phyloP scores from a whole-genome alignment of 1,139 yeast species.

The Chernovozyma sophiae-reginae region DNA sequence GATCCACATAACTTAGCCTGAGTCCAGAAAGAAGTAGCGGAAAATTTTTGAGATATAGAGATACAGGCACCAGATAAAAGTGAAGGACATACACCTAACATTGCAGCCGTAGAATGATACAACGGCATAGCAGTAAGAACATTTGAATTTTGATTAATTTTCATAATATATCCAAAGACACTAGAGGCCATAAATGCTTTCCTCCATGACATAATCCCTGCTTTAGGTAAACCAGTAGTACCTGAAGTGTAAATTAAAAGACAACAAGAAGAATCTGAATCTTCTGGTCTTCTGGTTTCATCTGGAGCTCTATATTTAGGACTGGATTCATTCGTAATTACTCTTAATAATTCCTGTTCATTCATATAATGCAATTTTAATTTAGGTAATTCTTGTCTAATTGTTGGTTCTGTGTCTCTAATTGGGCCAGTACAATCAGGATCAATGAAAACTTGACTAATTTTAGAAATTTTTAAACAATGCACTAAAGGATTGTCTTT shows the following conservation, averaged over 20 bases:
- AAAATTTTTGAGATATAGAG: conserved; percentile 77
- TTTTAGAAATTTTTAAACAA: conserved; percentile 68
- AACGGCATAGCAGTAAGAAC: conserved; percentile 93
- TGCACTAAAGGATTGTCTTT: conserved; percentile 73
- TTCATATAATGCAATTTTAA: conserved; percentile 52
- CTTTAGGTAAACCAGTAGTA: conserved; percentile 92
- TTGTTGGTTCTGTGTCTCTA: conserved; percentile 45
- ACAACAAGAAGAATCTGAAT: conserved; percentile 59
- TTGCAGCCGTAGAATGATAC: conserved; percentile 91
- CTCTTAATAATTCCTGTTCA: conserved; percentile 43
- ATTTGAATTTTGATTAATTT: conserved; percentile 49
- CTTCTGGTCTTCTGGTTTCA: conserved; percentile 50
- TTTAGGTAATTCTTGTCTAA: conserved; percentile 37
- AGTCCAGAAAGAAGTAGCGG: conserved; percentile 86
- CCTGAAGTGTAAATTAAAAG: conserved; percentile 88
- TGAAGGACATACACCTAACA: conserved; percentile 78
- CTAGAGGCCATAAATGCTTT: conserved; percentile 70
- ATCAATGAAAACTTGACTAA: conserved; percentile 68
- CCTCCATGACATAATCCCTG: conserved; percentile 92
- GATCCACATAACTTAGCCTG: conserved; percentile 71
- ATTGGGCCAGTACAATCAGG: conserved; percentile 61
- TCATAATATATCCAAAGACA: conserved; percentile 67
- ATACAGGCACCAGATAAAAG: conserved; percentile 65
- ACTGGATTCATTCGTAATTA: conserved; percentile 41
- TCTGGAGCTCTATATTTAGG: conserved; percentile 55